Base-by-base conservation (phyloP, 1,284 basidiomycete species). In the Ustilago sp. region DNA sequence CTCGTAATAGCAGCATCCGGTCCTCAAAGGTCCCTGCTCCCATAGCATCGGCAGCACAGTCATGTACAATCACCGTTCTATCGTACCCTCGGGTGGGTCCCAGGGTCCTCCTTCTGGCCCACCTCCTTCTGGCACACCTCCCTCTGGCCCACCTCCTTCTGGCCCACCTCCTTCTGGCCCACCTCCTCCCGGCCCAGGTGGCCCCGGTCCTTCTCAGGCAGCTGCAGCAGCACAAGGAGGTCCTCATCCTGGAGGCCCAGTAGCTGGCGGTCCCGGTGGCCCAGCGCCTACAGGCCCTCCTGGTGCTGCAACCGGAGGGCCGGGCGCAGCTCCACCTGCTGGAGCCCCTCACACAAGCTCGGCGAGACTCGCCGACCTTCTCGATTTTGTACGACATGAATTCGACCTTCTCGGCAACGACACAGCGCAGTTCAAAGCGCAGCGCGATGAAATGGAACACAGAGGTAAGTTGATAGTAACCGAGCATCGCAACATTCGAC, bases 401-500 rank as follows among this genome's bases (percentile, higher is more conserved):
- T 95, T 94, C 83, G 95, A 97, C 68, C 88, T 88, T 59, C 88
- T 95, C 68, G 88, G 90, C 15, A 88, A 89, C 68, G 94, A 97
- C 85, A 88, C 92, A 58, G 88, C 87, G 23, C 84, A 90, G 34
- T 89, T 93, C 82, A 91, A 93, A 74, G 89, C 88, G 39, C 93
- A 96, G 87, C 88, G 93, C 63, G 95, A 97, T 82, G 95, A 98
- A 73, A 93, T 92, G 86, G 95, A 98, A 86, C 89, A 89, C 17
- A 94, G 95, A 89, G 43, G 43, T 45, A 19, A 45, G 43, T 19
- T 89, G 94, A 94, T 79, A 70, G 90, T 45, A 17, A 6, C 19
- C 17, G n/a, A 19, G 11, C 74, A 17, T 87, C 32, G 36, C 13
- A 43, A 57, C 43, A 45, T 45, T 19, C 43, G 19, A 45, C 6